phyloP scores from a whole-genome alignment of 495 filamentous ascomycete genomes.

The Aspergillus funiculosus region DNA sequence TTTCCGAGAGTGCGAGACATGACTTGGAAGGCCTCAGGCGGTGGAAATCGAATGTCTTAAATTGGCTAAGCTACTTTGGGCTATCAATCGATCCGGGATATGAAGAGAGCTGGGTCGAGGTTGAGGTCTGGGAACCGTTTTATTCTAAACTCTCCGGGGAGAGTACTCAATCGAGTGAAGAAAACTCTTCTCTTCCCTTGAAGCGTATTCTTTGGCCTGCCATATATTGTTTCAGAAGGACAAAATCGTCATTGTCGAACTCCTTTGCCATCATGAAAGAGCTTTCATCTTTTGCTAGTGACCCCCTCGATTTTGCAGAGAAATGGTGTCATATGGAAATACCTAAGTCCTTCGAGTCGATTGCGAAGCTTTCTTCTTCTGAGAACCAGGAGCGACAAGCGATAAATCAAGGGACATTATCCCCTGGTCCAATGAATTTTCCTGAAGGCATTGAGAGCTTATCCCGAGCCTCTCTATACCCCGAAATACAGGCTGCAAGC shows the following conservation, averaged over 20 bases:
- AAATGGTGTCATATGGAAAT: conserved; percentile 53
- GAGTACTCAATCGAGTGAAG: conserved; percentile 30
- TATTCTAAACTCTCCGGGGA: conserved; percentile 41
- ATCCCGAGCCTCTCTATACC: conserved; percentile 47
- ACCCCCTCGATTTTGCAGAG: conserved; percentile 64
- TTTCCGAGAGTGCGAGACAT: conserved; percentile 11
- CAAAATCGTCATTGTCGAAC: conserved; percentile 19
- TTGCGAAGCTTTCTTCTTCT: conserved; percentile 29
- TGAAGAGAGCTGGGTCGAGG: conserved; percentile 40
- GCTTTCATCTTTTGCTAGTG: conserved; percentile 23
- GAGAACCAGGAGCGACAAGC: conserved; percentile 30
- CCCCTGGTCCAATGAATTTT: conserved; percentile 20
- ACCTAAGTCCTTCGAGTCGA: conserved; percentile 19
- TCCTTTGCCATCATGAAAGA: conserved; percentile 9
- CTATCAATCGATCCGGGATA: conserved; percentile 30
- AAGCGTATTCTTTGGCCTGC: conserved; percentile 47
- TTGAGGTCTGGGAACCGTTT: conserved; percentile 46
- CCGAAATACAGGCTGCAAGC: conserved; percentile 48
- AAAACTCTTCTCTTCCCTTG: conserved; percentile 34
- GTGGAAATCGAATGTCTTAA: conserved; percentile 37
- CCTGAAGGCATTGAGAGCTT: conserved; percentile 38
- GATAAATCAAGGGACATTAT: conserved; percentile 26
- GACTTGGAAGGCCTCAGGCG: conserved; percentile 15
- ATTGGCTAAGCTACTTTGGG: conserved; percentile 40
- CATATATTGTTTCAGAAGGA: conserved; percentile 41